Conservation (phyloP, 305 asterid genomes). For the Solanum hybrid region DNA sequence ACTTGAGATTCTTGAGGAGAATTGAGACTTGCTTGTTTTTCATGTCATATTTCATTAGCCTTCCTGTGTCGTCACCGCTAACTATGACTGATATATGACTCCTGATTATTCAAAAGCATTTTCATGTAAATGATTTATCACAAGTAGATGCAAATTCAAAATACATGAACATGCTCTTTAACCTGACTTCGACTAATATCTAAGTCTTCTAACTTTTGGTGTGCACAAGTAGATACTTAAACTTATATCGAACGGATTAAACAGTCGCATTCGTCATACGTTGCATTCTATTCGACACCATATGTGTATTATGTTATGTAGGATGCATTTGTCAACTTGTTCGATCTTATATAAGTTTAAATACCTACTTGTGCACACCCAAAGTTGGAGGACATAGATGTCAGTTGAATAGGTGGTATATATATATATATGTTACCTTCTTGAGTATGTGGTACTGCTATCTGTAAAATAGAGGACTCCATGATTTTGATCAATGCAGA, state of each 20-base stretch:
- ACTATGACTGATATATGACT: constrained; percentile 29
- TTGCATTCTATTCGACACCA: not conserved
- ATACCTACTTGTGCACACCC: not conserved
- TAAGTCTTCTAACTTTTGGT: not conserved
- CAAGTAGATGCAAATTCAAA: not conserved
- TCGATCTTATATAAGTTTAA: not conserved
- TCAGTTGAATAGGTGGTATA: not conserved
- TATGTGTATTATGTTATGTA: not conserved
- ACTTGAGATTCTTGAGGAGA: constrained; percentile 40
- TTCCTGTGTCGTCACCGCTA: constrained; percentile 52
- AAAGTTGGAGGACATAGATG: not conserved
- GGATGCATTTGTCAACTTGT: not conserved
- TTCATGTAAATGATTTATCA: not conserved
- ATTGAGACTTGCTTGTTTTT: constrained; percentile 22
- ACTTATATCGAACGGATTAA: not conserved
- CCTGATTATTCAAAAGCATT: constrained; percentile 22
- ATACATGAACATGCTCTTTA: not conserved
- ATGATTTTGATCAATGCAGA: constrained; percentile 41
- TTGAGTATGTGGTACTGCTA: constrained; percentile 40
- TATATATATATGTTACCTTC: constrained; percentile 33
- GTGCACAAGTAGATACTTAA: not conserved
- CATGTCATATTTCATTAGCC: constrained; percentile 49
- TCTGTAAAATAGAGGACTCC: constrained; percentile 53
- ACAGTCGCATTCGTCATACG: not conserved
- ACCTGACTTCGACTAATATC: not conserved